phyloP scores from a whole-genome alignment of 139 green algal species.

The Spirogloea muscicola region DNA sequence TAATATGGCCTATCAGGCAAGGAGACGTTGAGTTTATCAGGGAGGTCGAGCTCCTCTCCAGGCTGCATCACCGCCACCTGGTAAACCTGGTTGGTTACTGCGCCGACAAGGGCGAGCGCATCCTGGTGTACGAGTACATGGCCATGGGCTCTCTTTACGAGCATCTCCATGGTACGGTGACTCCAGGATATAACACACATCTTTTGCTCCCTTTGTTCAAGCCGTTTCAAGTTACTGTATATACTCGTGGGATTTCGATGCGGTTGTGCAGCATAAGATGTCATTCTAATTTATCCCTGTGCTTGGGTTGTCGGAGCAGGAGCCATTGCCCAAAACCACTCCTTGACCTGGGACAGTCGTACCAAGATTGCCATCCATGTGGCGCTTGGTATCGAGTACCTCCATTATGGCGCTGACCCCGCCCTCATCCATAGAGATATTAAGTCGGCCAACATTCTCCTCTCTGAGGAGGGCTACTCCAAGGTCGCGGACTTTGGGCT shows the following conservation, averaged over 20 bases:
- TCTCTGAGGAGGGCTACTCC: constrained; percentile 21
- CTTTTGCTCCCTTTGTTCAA: not conserved
- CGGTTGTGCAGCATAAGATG: not conserved
- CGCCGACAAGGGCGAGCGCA: constrained; percentile 38
- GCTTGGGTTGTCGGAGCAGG: constrained; percentile 6
- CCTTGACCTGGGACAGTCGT: constrained; percentile 22
- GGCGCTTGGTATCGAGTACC: constrained; percentile 22
- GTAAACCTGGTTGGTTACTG: constrained; percentile 54
- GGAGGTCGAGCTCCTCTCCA: constrained; percentile 51
- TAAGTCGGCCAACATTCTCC: constrained; percentile 36
- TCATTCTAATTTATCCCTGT: not conserved
- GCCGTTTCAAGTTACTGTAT: not conserved
- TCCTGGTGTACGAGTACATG: constrained; percentile 43
- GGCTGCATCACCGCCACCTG: constrained; percentile 48
- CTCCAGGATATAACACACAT: too few species aligned
- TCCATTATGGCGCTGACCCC: constrained; percentile 34
- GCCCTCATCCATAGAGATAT: constrained; percentile 36
- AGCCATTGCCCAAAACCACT: constrained; percentile 9
- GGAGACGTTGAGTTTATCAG: constrained; percentile 60
- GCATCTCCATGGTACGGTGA: constrained; percentile 32
- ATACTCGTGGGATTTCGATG: not conserved
- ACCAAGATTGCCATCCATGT: constrained; percentile 41
- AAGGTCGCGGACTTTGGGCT: constrained; percentile 32
- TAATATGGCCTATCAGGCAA: too few species aligned
- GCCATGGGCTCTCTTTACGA: constrained; percentile 21